Conservation (phyloP, 2,329 filamentous ascomycete species). For the Calonectria pauciramosa region DNA sequence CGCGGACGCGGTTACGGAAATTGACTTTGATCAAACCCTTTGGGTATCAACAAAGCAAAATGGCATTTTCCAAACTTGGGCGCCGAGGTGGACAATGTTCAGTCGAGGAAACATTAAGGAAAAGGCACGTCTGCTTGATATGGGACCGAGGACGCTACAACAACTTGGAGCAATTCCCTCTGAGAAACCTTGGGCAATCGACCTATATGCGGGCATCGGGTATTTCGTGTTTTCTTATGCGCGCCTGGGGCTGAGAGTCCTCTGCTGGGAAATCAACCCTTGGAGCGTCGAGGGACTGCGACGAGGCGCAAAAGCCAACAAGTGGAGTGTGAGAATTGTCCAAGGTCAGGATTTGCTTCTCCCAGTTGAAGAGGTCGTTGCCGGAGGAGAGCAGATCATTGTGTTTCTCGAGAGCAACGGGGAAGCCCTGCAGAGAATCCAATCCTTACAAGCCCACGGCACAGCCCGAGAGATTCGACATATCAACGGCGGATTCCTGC, state of each 20-base stretch:
- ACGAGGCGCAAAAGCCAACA: constrained; percentile 79
- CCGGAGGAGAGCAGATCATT: constrained; percentile 68
- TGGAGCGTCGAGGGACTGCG: constrained; percentile 88
- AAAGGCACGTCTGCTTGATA: constrained; percentile 80
- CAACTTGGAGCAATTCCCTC: neutral
- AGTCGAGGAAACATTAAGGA: constrained; percentile 91
- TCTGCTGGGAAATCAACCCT: constrained; percentile 93
- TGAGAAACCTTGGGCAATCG: constrained; percentile 69
- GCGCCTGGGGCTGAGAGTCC: constrained; percentile 77
- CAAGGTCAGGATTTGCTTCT: constrained; percentile 54
- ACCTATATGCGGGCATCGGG: constrained; percentile 93
- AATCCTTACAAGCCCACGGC: constrained; percentile 52
- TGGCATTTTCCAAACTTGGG: constrained; percentile 87
- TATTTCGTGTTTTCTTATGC: constrained; percentile 93
- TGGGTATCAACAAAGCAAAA: constrained; percentile 87
- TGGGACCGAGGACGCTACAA: constrained; percentile 47
- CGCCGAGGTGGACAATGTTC: constrained; percentile 94
- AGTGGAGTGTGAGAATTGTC: constrained; percentile 73
- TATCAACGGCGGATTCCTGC: constrained; percentile 75
- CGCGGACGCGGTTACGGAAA: constrained; percentile 46
- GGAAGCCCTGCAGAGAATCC: constrained; percentile 61
- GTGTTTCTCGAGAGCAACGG: constrained; percentile 79
- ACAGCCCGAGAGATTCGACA: constrained; percentile 61
- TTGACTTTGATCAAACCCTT: constrained; percentile 76
- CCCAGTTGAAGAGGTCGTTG: constrained; percentile 54